Base-by-base conservation (phyloP, 2,329 filamentous ascomycete genomes). In the Talaromyces sp. region DNA sequence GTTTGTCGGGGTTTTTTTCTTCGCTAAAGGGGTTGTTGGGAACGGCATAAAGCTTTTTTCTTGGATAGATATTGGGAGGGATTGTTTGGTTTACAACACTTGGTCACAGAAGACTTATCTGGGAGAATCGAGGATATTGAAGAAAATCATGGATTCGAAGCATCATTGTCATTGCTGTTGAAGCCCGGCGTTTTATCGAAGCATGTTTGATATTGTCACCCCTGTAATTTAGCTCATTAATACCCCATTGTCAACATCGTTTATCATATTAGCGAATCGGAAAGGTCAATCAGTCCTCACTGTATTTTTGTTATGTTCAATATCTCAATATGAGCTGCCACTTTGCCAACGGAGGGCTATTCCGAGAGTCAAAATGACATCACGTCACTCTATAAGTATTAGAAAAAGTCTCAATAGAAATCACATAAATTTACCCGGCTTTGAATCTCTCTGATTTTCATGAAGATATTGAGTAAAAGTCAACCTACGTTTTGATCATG, bases 401-500 rank as follows among this genome's bases (percentile, higher is more conserved):
- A n/a, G 8, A 40, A 28, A 48, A 8, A 3, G 31, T 21, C 25
- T 43, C 15, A n/a, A 5, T 45, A 9, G 15, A n/a, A 8, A 40
- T 52, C 28, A 19, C 3, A 19, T 22, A 25, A 37, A 8, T 48
- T 5, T 48, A 13, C 28, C 6, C 10, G 13, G 13, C 3, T 13
- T 48, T 35, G 2, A 11, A 31, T 3, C 13, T 33, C 3, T 4
- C 5, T 15, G 19, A 19, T 1, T 1, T 15, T 21, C 10, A 33
- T 28, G 25, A 28, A 28, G 25, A 4, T 28, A 28, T 28, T 28
- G 3, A 28, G 25, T 28, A 7, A 28, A 28, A 28, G 25, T 28
- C 2, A 28, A n/a, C 22, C 21, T 10, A 3, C 5, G 17, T n/a
- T 25, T 37, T 50, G 21, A 31, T 15, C 19, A 80, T 80, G 77